Evolutionary conservation across 768 basidiomycete genomes (phyloP).

Genomic region (Flagelloscypha sp.): DNA sequence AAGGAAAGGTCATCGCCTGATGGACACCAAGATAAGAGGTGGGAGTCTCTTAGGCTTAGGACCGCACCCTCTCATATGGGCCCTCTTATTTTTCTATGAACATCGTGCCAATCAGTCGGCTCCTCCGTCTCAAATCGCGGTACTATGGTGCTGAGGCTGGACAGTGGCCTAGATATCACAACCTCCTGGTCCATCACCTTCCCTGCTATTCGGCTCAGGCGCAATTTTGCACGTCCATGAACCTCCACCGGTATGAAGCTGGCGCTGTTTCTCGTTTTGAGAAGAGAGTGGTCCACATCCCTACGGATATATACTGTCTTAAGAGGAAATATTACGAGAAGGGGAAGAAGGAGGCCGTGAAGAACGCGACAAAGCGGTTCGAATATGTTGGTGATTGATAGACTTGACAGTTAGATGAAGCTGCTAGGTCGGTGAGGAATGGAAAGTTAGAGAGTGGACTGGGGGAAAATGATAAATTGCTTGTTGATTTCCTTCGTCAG

Average conservation of each 20-base stretch:
- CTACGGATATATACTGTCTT: conserved; percentile 59
- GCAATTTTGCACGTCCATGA: conserved; percentile 62
- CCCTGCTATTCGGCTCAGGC: conserved; percentile 64
- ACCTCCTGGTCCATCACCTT: conserved; percentile 73
- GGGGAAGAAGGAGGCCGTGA: conserved; percentile 34
- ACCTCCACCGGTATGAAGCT: conserved; percentile 33
- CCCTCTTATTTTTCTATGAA: conserved; percentile 73
- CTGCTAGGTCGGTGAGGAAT: conserved; percentile 66
- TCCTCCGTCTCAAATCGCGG: conserved; percentile 52
- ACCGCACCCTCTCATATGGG: conserved; percentile 78
- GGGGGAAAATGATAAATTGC: conserved; percentile 79
- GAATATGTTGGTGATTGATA: conserved; percentile 65
- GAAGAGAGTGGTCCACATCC: conserved; percentile 57
- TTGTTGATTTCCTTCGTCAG: too few relatives aligned
- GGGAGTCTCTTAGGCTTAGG: conserved; percentile 84
- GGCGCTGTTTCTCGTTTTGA: conserved; percentile 70
- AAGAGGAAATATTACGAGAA: conserved; percentile 47
- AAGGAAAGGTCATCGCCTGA: conserved; percentile 61
- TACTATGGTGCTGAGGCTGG: conserved; percentile 70
- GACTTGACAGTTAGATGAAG: conserved; percentile 87
- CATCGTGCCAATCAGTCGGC: conserved; percentile 60
- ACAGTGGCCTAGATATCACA: conserved; percentile 72
- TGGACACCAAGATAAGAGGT: conserved; percentile 74
- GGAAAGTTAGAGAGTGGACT: conserved; percentile 64
- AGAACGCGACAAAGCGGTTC: conserved; percentile 52